These are phyloP conservation scores for Sextonia rubra DNA, from an alignment of 164 flowering plant genomes.

Conservation along the genomic window DNA sequence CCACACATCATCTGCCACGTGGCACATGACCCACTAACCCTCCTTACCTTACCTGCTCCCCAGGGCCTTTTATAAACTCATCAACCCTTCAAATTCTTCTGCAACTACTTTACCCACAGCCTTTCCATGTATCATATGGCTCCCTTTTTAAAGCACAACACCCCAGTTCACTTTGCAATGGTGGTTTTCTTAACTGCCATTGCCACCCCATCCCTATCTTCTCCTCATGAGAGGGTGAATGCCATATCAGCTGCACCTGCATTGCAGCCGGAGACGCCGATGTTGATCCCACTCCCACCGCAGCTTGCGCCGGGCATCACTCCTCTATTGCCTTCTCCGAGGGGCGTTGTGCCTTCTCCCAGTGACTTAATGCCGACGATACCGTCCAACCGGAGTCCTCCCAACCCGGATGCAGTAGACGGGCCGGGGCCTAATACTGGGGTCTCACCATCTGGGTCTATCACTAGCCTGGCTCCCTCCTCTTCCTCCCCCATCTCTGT, in stretches of 20 bases:
- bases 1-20: constrained; percentile 22
- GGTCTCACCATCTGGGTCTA: constrained; percentile 31
- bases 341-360: constrained; percentile 27
- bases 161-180: constrained; percentile 19
- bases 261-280: constrained; percentile 25
- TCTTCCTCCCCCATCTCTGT: constrained; percentile 13
- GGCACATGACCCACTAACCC: constrained; percentile 18
- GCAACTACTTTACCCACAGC: constrained; percentile 7
- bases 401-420: constrained; percentile 41
- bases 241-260: constrained; percentile 37
- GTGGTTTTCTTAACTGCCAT: constrained; percentile 15
- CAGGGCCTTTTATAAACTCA: constrained; percentile 10
- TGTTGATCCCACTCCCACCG: constrained; percentile 19
- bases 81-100: constrained; percentile 3
- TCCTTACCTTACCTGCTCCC: constrained; percentile 8
- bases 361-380: constrained; percentile 39
- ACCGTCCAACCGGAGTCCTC: constrained; percentile 64
- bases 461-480: constrained; percentile 15
- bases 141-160: constrained; percentile 19
- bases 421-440: constrained; percentile 28
- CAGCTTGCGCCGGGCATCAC: constrained; percentile 45
- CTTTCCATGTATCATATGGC: constrained; percentile 27
- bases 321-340: constrained; percentile 50
- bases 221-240: constrained; percentile 1
- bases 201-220: constrained; percentile 22